Conservation (phyloP, 805 yeast species). For the Kodamaea neixiangensis region DNA sequence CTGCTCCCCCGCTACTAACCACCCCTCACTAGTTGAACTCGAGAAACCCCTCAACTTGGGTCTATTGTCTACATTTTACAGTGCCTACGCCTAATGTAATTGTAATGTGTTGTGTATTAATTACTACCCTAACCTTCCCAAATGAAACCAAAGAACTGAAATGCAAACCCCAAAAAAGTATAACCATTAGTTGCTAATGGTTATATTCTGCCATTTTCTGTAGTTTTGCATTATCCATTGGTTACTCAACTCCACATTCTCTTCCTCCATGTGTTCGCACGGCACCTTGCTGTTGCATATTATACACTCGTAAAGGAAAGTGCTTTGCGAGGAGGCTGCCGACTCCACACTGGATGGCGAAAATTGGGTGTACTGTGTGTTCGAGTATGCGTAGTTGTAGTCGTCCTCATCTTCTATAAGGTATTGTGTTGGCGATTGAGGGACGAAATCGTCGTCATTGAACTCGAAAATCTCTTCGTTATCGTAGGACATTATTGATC, state of each 20-base stretch:
- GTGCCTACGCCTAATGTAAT: background rate
- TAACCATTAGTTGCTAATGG: conserved; percentile 1
- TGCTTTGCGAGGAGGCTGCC: background rate
- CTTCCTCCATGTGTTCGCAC: conserved; percentile 13
- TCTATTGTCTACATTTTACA: background rate
- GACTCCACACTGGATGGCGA: conserved; percentile 4
- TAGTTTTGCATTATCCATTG: conserved; percentile 17
- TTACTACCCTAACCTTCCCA: background rate
- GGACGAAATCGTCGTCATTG: conserved; percentile 14
- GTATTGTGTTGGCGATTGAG: conserved; percentile 11
- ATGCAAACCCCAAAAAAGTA: background rate
- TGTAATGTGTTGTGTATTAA: background rate
- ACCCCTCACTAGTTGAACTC: no score
- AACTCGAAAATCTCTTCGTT: conserved; percentile 19
- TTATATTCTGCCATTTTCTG: conserved; percentile 17
- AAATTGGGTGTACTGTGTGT: conserved; percentile 2
- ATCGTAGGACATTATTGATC: conserved; percentile 8
- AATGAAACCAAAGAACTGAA: background rate
- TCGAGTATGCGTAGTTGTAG: conserved; percentile 10
- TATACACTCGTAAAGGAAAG: conserved; percentile 17
- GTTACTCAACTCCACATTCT: conserved; percentile 14
- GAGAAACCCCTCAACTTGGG: no score
- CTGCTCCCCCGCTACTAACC: background rate
- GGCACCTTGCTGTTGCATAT: conserved; percentile 17
- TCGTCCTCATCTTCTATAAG: conserved; percentile 11